phyloP scores from a whole-genome alignment of 768 basidiomycete genomes.

The Crassisporium funariophilum region DNA sequence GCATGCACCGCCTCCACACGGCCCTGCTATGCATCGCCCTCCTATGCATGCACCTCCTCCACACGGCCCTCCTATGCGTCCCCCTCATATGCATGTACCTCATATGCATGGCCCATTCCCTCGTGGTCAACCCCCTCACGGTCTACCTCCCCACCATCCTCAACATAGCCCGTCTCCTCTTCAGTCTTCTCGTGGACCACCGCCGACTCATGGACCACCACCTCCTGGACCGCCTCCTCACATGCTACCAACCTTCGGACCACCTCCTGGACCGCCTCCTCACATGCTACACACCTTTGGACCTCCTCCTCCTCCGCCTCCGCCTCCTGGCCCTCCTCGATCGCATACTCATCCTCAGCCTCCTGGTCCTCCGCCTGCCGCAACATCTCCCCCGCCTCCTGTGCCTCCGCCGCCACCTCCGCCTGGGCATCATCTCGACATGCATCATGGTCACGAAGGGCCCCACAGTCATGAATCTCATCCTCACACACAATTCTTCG shows the following conservation, averaged over 20 bases:
- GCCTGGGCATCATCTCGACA: too few relatives aligned
- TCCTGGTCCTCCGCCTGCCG: constrained; percentile 15
- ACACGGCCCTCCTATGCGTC: not conserved
- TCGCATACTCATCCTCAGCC: constrained; percentile 16
- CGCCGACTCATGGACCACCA: constrained; percentile 9
- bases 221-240: constrained; percentile 15
- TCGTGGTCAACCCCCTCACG: constrained; percentile 1
- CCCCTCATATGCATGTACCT: not conserved
- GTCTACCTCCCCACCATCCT: constrained; percentile 15
- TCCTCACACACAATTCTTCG: constrained; percentile 1
- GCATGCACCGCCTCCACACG: not conserved
- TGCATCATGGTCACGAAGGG: too few relatives aligned
- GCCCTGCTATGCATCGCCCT: too few relatives aligned
- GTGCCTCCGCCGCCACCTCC: constrained; percentile 19
- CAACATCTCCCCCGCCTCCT: constrained; percentile 21
- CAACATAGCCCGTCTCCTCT: constrained; percentile 4
- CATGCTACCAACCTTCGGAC: constrained; percentile 11
- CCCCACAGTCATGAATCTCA: too few relatives aligned
- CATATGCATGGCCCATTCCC: constrained; percentile 2
- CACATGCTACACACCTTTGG: constrained; percentile 10
- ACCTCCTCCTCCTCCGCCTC: constrained; percentile 3
- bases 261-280: constrained; percentile 13
- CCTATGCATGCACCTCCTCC: not conserved
- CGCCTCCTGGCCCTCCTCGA: constrained; percentile 10
- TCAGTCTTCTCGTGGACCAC: not conserved